Evolutionary conservation across 2,329 filamentous ascomycete genomes (phyloP).

Genomic region (Sporothrix pseudoabietina): DNA sequence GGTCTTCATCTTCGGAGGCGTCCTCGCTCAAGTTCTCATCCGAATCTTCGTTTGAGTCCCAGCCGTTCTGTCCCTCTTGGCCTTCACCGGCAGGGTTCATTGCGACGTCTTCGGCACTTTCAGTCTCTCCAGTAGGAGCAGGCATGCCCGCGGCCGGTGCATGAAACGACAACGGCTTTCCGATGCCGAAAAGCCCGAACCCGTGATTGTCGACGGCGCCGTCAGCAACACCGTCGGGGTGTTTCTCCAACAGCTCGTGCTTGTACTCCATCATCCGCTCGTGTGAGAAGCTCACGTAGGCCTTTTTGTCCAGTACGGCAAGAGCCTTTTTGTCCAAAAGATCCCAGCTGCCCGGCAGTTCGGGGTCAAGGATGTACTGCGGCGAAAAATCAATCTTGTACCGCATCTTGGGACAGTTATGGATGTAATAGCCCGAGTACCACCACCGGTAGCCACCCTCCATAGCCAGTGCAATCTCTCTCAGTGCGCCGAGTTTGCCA

Average conservation of each 20-base stretch:
- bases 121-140: background rate
- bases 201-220: constrained; percentile 33
- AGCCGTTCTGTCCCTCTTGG: constrained; percentile 35
- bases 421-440: constrained; percentile 82
- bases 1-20: constrained; percentile 20
- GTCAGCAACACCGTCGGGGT: constrained; percentile 30
- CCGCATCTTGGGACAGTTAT: constrained; percentile 77
- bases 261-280: constrained; percentile 37
- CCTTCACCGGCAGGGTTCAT: background rate
- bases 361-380: constrained; percentile 72
- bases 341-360: constrained; percentile 61
- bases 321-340: constrained; percentile 57
- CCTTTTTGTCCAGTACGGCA: constrained; percentile 53
- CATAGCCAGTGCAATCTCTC: constrained; percentile 69
- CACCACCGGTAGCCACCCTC: constrained; percentile 74
- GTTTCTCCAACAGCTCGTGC: constrained; percentile 34
- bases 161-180: background rate
- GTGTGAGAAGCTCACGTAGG: constrained; percentile 56
- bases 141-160: background rate
- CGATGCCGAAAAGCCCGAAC: constrained; percentile 5
- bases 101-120: background rate
- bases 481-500: constrained; percentile 73
- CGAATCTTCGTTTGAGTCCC: background rate
- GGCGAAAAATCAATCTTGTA: constrained; percentile 82
- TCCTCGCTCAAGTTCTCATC: constrained; percentile 1